Evolutionary conservation across 2,329 filamentous ascomycete species (phyloP).

Genomic region (Berkeleyomyces rouxiae): DNA sequence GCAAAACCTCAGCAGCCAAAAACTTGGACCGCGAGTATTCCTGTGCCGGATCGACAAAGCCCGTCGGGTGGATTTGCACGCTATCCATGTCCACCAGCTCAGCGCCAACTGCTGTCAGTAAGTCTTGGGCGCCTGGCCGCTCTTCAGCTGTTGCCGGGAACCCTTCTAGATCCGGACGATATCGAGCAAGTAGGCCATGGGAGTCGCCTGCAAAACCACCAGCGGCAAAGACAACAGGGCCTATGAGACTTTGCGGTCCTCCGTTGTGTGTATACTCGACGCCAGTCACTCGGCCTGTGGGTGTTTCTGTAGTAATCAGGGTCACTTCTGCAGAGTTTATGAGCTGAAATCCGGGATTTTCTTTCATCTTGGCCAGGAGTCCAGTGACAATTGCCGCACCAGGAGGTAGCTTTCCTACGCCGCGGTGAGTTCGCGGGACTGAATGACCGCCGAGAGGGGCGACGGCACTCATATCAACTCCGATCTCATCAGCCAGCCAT

Average conservation of each 20-base stretch:
- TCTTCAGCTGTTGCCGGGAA: slow-evolving; percentile 48
- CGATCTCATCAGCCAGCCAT: slow-evolving; percentile 40
- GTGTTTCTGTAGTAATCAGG: slow-evolving; percentile 25
- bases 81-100: slow-evolving; percentile 34
- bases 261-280: slow-evolving; percentile 30
- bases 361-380: slow-evolving; percentile 34
- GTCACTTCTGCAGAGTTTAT: slow-evolving; percentile 36
- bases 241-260: slow-evolving; percentile 26
- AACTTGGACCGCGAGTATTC: slow-evolving; percentile 36
- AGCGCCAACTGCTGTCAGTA: slow-evolving; percentile 26
- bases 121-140: slow-evolving; percentile 33
- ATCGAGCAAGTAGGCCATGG: slow-evolving; percentile 34
- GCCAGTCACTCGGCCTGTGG: slow-evolving; percentile 26
- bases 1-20: slow-evolving; percentile 44
- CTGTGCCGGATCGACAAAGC: slow-evolving; percentile 40
- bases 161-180: slow-evolving; percentile 41
- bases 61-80: slow-evolving; percentile 49
- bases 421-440: slow-evolving; percentile 38
- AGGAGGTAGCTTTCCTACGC: slow-evolving; percentile 36
- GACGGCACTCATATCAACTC: slow-evolving; percentile 41
- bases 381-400: slow-evolving; percentile 41
- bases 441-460: slow-evolving; percentile 44
- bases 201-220: slow-evolving; percentile 49
- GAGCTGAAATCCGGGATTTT: slow-evolving; percentile 33
- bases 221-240: slow-evolving; percentile 41